A percentile compares a stretch with the other conserved stretches of the same genome.
Evolutionary conservation across 139 green algal genomes (phyloP).

Genomic region (Haematococcus lacustris): DNA sequence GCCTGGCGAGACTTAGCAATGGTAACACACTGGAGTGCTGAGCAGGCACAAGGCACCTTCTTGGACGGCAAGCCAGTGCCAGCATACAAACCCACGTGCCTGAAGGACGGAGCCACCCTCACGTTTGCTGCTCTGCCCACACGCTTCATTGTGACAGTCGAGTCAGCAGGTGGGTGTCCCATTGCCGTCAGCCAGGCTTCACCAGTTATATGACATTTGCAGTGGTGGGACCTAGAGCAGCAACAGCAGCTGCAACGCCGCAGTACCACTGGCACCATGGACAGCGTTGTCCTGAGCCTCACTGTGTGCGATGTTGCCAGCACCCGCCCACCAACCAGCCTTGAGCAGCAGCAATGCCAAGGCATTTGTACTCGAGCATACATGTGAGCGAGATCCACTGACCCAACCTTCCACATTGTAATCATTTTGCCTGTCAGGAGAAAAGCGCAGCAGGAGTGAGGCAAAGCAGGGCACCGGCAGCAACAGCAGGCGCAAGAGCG

Average conservation of each 20-base stretch:
- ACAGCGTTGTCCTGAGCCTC: background rate
- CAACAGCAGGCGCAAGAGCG: too few species aligned
- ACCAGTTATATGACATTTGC: background rate
- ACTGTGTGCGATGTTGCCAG: background rate
- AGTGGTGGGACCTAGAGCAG: background rate
- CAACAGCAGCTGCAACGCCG: background rate
- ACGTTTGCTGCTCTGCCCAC: slow-evolving; percentile 16
- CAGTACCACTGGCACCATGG: background rate
- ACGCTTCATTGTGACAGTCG: slow-evolving; percentile 4
- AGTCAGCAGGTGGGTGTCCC: background rate
- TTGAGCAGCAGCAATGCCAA: background rate
- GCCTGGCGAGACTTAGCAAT: too few species aligned
- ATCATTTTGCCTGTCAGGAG: slow-evolving; percentile 8
- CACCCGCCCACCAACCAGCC: background rate
- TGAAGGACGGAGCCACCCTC: too few species aligned
- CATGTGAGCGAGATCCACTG: background rate
- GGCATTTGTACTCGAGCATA: background rate
- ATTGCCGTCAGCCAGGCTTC: background rate
- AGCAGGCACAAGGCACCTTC: too few species aligned
- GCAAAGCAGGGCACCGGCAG: background rate
- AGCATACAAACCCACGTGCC: too few species aligned
- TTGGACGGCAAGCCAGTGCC: too few species aligned
- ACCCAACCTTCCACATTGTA: background rate
- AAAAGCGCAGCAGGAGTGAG: slow-evolving; percentile 19
- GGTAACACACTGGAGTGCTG: too few species aligned